These are phyloP conservation scores for Ascochyta pisi DNA, from an alignment of 2,329 filamentous ascomycete genomes.

Conservation along the genomic window DNA sequence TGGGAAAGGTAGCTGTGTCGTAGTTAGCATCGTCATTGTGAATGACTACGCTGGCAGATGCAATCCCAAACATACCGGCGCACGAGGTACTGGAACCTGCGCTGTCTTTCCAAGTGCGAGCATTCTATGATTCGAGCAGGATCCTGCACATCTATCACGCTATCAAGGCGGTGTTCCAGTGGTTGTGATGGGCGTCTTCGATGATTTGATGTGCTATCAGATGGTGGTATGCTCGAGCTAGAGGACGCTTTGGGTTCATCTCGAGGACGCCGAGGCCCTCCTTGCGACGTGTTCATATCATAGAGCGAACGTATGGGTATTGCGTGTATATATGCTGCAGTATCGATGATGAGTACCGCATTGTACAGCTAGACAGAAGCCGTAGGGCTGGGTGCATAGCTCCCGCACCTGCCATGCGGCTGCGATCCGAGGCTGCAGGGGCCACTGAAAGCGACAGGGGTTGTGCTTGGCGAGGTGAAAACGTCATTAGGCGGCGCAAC, in stretches of 20 bases:
- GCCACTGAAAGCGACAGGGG: constrained; percentile 21
- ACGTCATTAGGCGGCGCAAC: constrained; percentile 17
- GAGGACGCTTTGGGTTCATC: constrained; percentile 4
- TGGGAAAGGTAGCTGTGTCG: constrained; percentile 74
- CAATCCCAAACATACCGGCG: constrained; percentile 29
- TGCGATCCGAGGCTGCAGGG: constrained; percentile 25
- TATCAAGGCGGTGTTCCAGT: constrained; percentile 1
- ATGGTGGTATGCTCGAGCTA: not conserved
- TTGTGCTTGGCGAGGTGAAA: constrained; percentile 9
- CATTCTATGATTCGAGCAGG: constrained; percentile 40
- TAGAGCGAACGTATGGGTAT: constrained; percentile 14
- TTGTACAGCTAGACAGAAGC: constrained; percentile 14
- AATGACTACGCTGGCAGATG: constrained; percentile 1
- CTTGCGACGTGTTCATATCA: constrained; percentile 34
- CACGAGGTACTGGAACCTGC: constrained; percentile 42
- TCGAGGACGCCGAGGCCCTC: constrained; percentile 17
- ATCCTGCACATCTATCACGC: constrained; percentile 34
- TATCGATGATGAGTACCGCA: constrained; percentile 15
- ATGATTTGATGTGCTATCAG: not conserved
- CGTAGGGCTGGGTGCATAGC: constrained; percentile 16
- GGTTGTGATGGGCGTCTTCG: constrained; percentile 1
- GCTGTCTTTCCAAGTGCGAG: constrained; percentile 36
- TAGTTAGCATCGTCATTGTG: not conserved
- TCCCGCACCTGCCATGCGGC: constrained; percentile 23
- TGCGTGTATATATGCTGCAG: constrained; percentile 5